These are phyloP conservation scores for Eucalyptus caleyi DNA, from an alignment of 345 rosid genomes.

Conservation along the genomic window DNA sequence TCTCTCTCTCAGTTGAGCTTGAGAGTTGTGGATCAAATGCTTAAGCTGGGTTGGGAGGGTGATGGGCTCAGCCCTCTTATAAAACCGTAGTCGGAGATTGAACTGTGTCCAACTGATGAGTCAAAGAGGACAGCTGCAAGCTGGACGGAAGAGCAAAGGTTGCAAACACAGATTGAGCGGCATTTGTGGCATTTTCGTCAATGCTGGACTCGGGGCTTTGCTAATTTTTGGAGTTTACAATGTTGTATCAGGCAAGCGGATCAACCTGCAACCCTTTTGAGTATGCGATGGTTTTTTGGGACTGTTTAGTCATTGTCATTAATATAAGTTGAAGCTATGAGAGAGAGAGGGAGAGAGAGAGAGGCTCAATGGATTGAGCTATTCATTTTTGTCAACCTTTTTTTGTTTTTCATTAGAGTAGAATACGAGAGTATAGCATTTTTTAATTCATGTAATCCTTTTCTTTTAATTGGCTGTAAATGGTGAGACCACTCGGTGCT, in stretches of 20 bases:
- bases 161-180: not conserved
- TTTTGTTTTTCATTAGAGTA: not conserved
- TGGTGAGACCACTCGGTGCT: not conserved
- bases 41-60: conserved; percentile 99
- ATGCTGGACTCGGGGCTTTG: not conserved
- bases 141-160: not conserved
- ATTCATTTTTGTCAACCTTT: not conserved
- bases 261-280: not conserved
- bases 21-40: conserved; percentile 89
- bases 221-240: not conserved
- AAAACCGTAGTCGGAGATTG: not conserved
- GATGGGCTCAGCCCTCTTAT: conserved; percentile 60
- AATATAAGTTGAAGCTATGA: not conserved
- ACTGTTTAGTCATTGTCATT: not conserved
- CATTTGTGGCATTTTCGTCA: not conserved
- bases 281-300: not conserved
- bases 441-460: not conserved
- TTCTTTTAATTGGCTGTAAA: not conserved
- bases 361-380: not conserved
- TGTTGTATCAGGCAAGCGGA: not conserved
- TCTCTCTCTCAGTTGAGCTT: conserved; percentile 63
- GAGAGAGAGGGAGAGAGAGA: not conserved
- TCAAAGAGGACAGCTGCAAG: not conserved
- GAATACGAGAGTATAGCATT: not conserved
- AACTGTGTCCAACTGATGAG: not conserved